phyloP scores from a whole-genome alignment of 192 early-diverging fungal genomes.

The Coemansia sp. region DNA sequence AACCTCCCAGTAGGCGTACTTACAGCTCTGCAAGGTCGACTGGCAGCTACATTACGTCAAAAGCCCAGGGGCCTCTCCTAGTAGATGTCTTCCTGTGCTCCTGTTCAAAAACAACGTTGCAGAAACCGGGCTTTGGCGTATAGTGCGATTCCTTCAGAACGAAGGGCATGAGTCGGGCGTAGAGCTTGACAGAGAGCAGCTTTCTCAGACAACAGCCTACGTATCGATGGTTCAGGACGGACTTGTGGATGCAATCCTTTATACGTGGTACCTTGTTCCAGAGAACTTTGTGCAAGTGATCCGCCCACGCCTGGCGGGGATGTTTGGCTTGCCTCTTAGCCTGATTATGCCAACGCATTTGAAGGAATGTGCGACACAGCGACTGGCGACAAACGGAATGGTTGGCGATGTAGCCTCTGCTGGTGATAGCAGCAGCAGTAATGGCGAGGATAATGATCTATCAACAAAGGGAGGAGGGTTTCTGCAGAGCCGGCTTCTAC shows the following conservation, averaged over 20 bases:
- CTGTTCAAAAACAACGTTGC: constrained; percentile 14
- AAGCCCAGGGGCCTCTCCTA: constrained; percentile 34
- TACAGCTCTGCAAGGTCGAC: constrained; percentile 43
- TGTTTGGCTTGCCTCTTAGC: constrained; percentile 68
- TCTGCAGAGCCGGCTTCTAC: not conserved
- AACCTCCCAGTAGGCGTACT: constrained; percentile 27
- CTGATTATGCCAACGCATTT: constrained; percentile 73
- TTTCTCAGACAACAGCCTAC: constrained; percentile 49
- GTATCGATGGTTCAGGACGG: constrained; percentile 74
- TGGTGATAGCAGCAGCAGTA: not conserved
- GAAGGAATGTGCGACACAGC: constrained; percentile 64
- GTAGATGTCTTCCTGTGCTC: constrained; percentile 33
- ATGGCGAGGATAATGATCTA: not conserved
- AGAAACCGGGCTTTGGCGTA: constrained; percentile 49
- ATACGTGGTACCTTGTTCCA: constrained; percentile 78
- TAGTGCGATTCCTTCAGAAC: constrained; percentile 32
- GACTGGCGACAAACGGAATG: constrained; percentile 55
- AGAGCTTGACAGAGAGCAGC: constrained; percentile 33
- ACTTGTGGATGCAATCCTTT: constrained; percentile 77
- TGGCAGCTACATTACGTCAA: constrained; percentile 43
- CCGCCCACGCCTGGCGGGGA: constrained; percentile 68
- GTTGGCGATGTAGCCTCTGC: constrained; percentile 13
- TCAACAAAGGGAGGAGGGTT: constrained; percentile 6
- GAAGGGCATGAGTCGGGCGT: constrained; percentile 33
- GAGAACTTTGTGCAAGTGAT: constrained; percentile 78